These are phyloP conservation scores for Colletotrichum gloeosporioides DNA, from an alignment of 2,329 filamentous ascomycete species.

Conservation along the genomic window DNA sequence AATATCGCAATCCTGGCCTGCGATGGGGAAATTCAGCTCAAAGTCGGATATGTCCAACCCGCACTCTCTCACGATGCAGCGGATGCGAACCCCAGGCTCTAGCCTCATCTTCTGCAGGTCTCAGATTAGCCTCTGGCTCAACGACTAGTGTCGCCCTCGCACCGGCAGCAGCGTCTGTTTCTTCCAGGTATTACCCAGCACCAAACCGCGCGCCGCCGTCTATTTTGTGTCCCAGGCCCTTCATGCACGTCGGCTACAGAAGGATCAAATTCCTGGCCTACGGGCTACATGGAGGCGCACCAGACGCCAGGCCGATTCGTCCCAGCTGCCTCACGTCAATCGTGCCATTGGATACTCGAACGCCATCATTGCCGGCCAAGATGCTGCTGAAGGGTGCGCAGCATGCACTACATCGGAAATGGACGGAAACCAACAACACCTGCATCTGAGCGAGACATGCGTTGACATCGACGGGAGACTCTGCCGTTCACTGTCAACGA, in stretches of 20 bases:
- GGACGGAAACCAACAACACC: neutral
- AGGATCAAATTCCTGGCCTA: neutral
- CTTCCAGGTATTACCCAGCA: conserved; percentile 1
- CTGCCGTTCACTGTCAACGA: neutral
- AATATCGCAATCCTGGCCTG: conserved; percentile 17
- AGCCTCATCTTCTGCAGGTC: conserved; percentile 8
- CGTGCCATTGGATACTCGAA: neutral
- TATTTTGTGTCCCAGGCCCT: neutral
- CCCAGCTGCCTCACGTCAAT: neutral
- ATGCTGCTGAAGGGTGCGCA: neutral
- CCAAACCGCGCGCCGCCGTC: neutral
- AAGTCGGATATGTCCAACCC: neutral
- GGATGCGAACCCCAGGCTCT: neutral
- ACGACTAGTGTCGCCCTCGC: neutral
- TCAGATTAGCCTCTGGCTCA: conserved; percentile 4
- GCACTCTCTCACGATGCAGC: neutral
- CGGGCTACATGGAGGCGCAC: neutral
- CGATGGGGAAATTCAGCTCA: conserved; percentile 15
- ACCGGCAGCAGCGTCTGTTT: neutral
- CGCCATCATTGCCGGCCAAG: neutral
- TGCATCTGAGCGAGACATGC: neutral
- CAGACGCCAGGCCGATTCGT: neutral
- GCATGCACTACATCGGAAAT: neutral
- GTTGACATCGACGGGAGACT: neutral
- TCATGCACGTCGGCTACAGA: conserved; percentile 12